phyloP scores from a whole-genome alignment of 495 filamentous ascomycete genomes.

The Talaromyces proteolyticus region DNA sequence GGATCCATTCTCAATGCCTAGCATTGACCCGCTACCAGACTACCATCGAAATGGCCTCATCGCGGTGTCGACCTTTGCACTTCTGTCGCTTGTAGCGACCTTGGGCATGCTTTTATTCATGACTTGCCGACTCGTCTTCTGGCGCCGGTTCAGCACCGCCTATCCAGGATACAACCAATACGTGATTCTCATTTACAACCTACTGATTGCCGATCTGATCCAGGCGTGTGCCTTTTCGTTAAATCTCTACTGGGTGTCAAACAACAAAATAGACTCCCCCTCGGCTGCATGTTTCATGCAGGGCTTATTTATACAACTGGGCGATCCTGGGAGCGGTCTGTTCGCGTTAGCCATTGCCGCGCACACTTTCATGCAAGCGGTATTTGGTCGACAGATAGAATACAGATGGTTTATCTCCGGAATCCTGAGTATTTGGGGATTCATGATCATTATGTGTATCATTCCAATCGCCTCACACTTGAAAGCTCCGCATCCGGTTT shows the following conservation, averaged over 20 bases:
- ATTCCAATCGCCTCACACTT: slow-evolving; percentile 49
- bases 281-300: slow-evolving; percentile 60
- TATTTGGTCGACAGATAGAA: slow-evolving; percentile 50
- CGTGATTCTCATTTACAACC: slow-evolving; percentile 66
- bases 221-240: slow-evolving; percentile 64
- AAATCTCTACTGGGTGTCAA: slow-evolving; percentile 53
- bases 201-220: slow-evolving; percentile 68
- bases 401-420: slow-evolving; percentile 43
- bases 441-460: slow-evolving; percentile 50
- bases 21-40: slow-evolving; percentile 42
- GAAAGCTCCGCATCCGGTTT: slow-evolving; percentile 37
- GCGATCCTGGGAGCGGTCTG: slow-evolving; percentile 62
- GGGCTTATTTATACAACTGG: slow-evolving; percentile 64
- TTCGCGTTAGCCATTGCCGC: slow-evolving; percentile 66
- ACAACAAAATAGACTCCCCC: slow-evolving; percentile 49
- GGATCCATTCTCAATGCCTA: no score
- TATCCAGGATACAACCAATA: slow-evolving; percentile 63
- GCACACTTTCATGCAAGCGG: slow-evolving; percentile 62
- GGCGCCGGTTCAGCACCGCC: slow-evolving; percentile 34
- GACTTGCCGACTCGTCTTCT: slow-evolving; percentile 51
- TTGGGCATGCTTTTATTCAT: slow-evolving; percentile 47
- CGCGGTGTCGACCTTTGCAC: slow-evolving; percentile 49
- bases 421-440: slow-evolving; percentile 51
- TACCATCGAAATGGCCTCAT: slow-evolving; percentile 46
- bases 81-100: slow-evolving; percentile 54